Evolutionary conservation across 306 rosid species (phyloP), one percentile per base, ranked within the genome.

Genomic region (Astragalus glycyphyllos): DNA sequence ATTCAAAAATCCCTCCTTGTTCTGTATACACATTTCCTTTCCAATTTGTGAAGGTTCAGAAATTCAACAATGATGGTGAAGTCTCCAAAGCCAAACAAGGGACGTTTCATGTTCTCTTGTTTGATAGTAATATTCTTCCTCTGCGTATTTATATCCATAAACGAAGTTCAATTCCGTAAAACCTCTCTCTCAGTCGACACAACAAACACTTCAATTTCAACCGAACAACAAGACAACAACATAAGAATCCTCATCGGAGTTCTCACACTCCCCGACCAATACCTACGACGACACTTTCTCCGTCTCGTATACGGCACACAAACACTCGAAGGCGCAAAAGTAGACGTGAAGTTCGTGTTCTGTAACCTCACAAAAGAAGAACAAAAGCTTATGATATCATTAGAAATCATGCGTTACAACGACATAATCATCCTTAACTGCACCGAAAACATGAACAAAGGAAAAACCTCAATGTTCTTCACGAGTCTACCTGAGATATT

Each of bases 361-460:
- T 91, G 99, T 78, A 94, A 91, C 74, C 85, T 94, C 12, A 94
- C 99, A 3, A 89, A 91, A 69, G 99, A 91, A 23, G 99, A 94
- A 44, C 99, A 94, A 23, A 89, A 79, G 31, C 74, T 85, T 0
- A 73, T 87, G 0, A 90, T 94, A 0, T 87, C 97, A 0, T 7
- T 94, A 8, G 99, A 94, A 44, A 94, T 94, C 69, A 89, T 90
- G 99, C 84, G 86, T 0, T 81, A 86, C 78, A 83, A 91, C 60
- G 99, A 91, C 67, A 89, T 94, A 65, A 83, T 94, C 2, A 89
- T 94, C 81, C 95, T 94, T 29, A 68, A 94, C 69, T 94, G 99
- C 87, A 76, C 84, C 0, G 99, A 94, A 51, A 94, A 94, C 66
- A 94, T 94, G 99, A 89, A 94, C 88, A 86, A 86, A 10, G 99